Base-by-base conservation (phyloP, 768 basidiomycete genomes). In the Agaricus blazei region DNA sequence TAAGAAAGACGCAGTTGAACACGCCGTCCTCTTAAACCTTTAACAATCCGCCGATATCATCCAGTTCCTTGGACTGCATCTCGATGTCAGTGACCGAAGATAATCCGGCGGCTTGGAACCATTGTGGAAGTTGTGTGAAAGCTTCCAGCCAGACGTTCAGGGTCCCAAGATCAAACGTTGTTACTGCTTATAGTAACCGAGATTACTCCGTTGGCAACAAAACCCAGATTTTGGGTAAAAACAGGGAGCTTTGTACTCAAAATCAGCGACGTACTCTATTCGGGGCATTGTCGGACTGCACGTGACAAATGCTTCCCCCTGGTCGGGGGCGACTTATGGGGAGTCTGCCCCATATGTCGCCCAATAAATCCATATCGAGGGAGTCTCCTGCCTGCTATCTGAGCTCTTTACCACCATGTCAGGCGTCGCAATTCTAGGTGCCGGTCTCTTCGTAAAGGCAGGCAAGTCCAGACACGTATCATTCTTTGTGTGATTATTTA, bases 381-480 rank as follows among this genome's bases (percentile, higher is more conserved):
- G 34, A 19, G 12, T 1, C 24, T 27, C 12, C 28, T 3, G 34
- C 4, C 38, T 53, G 34, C 38, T 41, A 26, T 56, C 50, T 48
- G 34, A 53, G 44, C 52, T 60, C 51, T 26, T 38, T 43, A 53
- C 57, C 59, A 60, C 51, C 56, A 58, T 68, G 56, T 59, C 71
- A 51, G 84, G 85, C 28, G 71, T 89, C 54, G 92, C 91, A 26
- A 80, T 94, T 62, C 80, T 93, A 44, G 90, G 90, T 58, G 83
- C 88, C 48, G 90, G 92, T 23, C 77, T 92, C 55, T 90, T 90
- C 60, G 87, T 85, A 51, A 84, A 75, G 61, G 82, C 86, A 75
- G 87, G 88, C 86, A 62, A 46, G 79, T 72, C 24, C 40, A 50
- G 23, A 51, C 7, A 34, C 11, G 23, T 15, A 47, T n/a, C 9